Evolutionary conservation across 2,329 filamentous ascomycete genomes (phyloP), one percentile per base, ranked within the genome.

Genomic region (Tetracladium maxilliforme): DNA sequence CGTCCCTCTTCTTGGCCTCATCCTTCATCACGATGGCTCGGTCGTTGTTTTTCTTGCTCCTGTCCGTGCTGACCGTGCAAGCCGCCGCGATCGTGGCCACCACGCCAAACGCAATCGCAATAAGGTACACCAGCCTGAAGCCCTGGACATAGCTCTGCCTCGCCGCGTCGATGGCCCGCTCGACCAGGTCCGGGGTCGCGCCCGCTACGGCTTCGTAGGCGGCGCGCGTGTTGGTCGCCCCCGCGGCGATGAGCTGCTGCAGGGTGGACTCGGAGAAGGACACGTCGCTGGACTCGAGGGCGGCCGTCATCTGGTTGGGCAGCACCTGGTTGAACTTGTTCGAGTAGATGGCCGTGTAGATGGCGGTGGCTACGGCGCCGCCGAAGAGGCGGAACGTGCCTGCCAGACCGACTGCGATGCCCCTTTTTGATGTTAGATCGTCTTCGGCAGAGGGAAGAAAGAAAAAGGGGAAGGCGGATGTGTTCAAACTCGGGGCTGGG

Each of bases 361-460:
- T 50, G 15, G 46, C 47, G 4, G 44, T 49, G 7, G 48, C 47
- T 3, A 53, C 40, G 10, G 49, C 46, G 24, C 49, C 48, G 13
- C 45, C 45, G 15, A 52, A 39, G 4, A 51, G 41, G 9, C 49
- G 42, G 31, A 48, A 49, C 6, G 49, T 52, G 2, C 43, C 42
- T 2, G 43, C 45, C 2, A 51, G 38, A n/a, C 49, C 49, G 17
- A 49, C 45, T 3, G 48, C 48, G 8, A 50, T 37, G 13, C 49
- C 48, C 16, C 40, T 40, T n/a, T n/a, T n/a, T n/a, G n/a, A n/a
- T n/a, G n/a, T n/a, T n/a, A n/a, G n/a, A n/a, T 12, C 6, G 10
- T n/a, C 15, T 8, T 24, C 14, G 8, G 16, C 13, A 16, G n/a
- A 18, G 9, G 8, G 13, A 23, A 7, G 10, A 23, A 15, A 30